Base-by-base conservation (phyloP, 345 rosid species). In the Syzygium oleosum region DNA sequence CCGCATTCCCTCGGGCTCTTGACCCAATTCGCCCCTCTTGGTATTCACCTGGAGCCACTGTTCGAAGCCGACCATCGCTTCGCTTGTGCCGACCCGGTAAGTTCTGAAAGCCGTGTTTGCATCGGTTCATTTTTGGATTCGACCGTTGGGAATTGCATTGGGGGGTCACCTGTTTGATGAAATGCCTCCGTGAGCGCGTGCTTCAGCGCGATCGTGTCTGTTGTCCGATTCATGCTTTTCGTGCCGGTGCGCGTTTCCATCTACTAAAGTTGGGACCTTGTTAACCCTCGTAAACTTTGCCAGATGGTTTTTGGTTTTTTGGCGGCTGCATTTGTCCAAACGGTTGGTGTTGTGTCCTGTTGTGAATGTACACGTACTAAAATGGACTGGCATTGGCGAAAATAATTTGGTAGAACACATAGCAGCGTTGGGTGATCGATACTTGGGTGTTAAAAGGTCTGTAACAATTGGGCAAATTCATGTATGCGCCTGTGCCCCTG, bases 151-250 rank as follows among this genome's bases (percentile, higher is more conserved):
- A n/a, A 41, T 43, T 87, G 22, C 79, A 12, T 51, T 3, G 52
- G 58, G 53, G n/a, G 25, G 59, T 21, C 56, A 46, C 86, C 12
- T 84, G 83, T 87, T 87, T 31, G 88, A 83, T 27, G 65, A 63
- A 87, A 87, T 87, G 84, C 78, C 52, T 49, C 51, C 27, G 21
- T 31, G 88, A 58, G 77, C 10, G 15, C 34, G 10, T 29, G 54
- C 61, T 56, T 38, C 49, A 10, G 49, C 27, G 27, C 38, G 25
- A 38, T 38, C 49, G 3, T 1, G 79, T 31, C 7, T 17, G 79
- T 17, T 34, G 46, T 68, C 79, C 9, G 79, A 68, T 25, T 34
- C 27, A 16, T 4, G 10, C 49, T 19, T 73, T 38, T 38, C 80
- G 34, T 73, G 80, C 49, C 27, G 1, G 80, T 34, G 49, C 14